Base-by-base conservation (phyloP, 148 eudicot species). In the Rhododendron mucronatum region DNA sequence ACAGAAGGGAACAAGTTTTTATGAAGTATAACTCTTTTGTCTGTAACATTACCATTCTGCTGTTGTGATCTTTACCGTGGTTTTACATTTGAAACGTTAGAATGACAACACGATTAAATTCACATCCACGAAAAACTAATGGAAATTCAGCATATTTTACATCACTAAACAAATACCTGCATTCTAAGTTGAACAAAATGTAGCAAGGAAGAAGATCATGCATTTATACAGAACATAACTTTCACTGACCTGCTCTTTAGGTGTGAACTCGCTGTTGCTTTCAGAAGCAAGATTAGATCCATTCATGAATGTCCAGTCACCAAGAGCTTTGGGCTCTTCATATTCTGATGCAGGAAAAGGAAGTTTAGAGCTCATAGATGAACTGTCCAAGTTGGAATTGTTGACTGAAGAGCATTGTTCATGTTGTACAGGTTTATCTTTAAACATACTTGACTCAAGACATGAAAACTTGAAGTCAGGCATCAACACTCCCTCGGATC, bases 401-500 rank as follows among this genome's bases (percentile, higher is more conserved):
- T 90, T 82, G 82, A 59, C 59, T 8, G 88, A 84, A 61, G 80
- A 80, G 65, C 82, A 85, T 73, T 81, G 83, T 30, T 88, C 93
- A 44, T 86, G 88, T 50, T 86, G 71, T 83, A 89, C 90, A 53
- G 45, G 28, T 55, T 53, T 81, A 53, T 55, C 61, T 88, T 90
- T 85, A 77, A 87, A 67, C 73, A 88, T 83, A 83, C 80, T 86
- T 7, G 94, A 76, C 81, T 87, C 90, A 33, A 92, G 87, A 30
- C 82, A 85, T 63, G 94, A 79, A 86, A 96, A 88, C 86, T 91
- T 85, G 74, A 91, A 88, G 61, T 85, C 88, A 48, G 94, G 81
- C 73, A 89, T 90, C 41, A 91, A 73, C 53, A 88, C 86, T 89
- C 91, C 94, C 87, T 90, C 89, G 63, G 92, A 89, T 82, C 92